Conservation (phyloP, 75 land plant species). For the Sequoia sempervirens region DNA sequence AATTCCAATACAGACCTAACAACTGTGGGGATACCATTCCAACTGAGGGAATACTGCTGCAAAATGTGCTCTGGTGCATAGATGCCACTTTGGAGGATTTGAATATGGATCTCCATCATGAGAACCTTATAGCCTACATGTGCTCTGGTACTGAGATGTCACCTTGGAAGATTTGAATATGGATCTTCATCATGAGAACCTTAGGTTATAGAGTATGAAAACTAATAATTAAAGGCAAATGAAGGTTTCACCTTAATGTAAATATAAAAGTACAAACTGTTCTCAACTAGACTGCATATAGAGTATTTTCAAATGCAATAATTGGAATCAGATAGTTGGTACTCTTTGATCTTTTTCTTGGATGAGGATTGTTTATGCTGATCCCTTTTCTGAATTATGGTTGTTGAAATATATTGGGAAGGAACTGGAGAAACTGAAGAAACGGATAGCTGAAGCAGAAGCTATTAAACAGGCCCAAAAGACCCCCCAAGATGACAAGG, state of each 20-base stretch:
- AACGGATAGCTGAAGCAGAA: slow-evolving; percentile 86
- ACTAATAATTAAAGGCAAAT: not conserved
- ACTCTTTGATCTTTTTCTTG: not conserved
- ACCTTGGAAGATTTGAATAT: no score
- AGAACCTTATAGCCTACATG: no score
- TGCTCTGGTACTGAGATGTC: no score
- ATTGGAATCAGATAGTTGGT: not conserved
- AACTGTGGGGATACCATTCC: no score
- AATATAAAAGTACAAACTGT: not conserved
- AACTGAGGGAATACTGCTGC: no score
- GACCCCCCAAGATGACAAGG: slow-evolving; percentile 74
- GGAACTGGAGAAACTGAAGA: slow-evolving; percentile 81
- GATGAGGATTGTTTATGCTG: not conserved
- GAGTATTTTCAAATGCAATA: not conserved
- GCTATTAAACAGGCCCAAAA: slow-evolving; percentile 83
- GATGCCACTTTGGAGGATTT: no score
- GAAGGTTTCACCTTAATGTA: not conserved
- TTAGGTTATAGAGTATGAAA: not conserved
- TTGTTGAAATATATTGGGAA: slow-evolving; percentile 8
- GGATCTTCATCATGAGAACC: no score
- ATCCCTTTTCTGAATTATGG: not conserved
- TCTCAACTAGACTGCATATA: not conserved
- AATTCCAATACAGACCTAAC: no score
- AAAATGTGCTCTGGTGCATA: no score
- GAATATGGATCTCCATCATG: no score